These are phyloP conservation scores for Yarrowia porcina DNA, from an alignment of 805 yeast species.

Conservation along the genomic window DNA sequence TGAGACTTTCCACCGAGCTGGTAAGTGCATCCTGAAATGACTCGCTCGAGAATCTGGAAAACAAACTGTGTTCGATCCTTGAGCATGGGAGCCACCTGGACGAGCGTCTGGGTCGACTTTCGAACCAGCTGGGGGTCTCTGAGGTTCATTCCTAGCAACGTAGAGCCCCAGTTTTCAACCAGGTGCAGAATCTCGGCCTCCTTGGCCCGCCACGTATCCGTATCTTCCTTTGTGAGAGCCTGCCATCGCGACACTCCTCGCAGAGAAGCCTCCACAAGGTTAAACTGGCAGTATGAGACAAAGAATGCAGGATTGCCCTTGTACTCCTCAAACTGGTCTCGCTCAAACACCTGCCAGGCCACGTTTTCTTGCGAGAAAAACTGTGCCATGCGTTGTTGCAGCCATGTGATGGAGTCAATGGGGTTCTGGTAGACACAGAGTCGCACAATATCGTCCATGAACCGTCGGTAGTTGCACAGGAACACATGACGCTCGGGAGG, in stretches of 20 bases:
- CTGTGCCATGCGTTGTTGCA: constrained; percentile 64
- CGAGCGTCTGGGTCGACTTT: constrained; percentile 85
- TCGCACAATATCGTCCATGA: constrained; percentile 87
- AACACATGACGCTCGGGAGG: constrained; percentile 74
- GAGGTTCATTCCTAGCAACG: constrained; percentile 65
- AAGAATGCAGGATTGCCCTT: constrained; percentile 61
- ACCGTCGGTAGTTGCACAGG: constrained; percentile 72
- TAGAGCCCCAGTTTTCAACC: constrained; percentile 56
- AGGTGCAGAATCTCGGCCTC: constrained; percentile 47
- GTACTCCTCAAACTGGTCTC: constrained; percentile 49
- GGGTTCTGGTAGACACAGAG: constrained; percentile 83
- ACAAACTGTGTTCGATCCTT: constrained; percentile 71
- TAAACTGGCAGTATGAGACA: constrained; percentile 76
- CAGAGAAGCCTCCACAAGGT: constrained; percentile 82
- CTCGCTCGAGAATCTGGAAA: constrained; percentile 81
- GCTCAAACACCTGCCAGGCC: constrained; percentile 62
- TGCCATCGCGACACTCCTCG: constrained; percentile 95
- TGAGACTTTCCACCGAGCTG: constrained; percentile 52
- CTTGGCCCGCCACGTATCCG: constrained; percentile 52
- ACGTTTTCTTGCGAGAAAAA: constrained; percentile 64
- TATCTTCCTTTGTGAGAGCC: constrained; percentile 51
- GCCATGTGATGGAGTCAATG: constrained; percentile 75
- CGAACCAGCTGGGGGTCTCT: constrained; percentile 78
- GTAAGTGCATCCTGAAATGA: constrained; percentile 79
- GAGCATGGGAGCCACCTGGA: constrained; percentile 87